A percentile compares a stretch with the other conserved stretches of the same genome.
Evolutionary conservation across 2,329 filamentous ascomycete species (phyloP).

Genomic region (Periconia macrospinosa): DNA sequence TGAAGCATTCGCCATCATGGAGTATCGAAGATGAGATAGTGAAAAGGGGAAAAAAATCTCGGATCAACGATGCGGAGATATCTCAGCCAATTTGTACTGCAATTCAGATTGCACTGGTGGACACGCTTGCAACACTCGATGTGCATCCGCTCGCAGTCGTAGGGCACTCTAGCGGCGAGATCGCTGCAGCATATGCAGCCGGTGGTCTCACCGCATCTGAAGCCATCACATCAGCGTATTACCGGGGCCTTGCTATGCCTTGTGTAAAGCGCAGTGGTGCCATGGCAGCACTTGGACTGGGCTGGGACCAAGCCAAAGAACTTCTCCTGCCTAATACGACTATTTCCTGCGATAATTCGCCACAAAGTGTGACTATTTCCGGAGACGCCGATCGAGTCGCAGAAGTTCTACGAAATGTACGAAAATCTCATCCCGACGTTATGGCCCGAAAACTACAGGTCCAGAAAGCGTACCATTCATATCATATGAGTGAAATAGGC

Average conservation of each 20-base stretch:
- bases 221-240: slow-evolving; percentile 21
- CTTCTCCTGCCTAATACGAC: not conserved
- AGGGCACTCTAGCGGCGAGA: slow-evolving; percentile 49
- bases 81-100: slow-evolving; percentile 28
- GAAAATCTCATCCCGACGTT: not conserved
- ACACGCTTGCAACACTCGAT: slow-evolving; percentile 8
- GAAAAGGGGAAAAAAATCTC: not conserved
- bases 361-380: slow-evolving; percentile 45
- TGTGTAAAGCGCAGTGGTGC: not conserved
- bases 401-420: slow-evolving; percentile 12
- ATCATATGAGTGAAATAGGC: slow-evolving; percentile 41
- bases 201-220: slow-evolving; percentile 23
- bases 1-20: not conserved
- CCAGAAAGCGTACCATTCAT: slow-evolving; percentile 49
- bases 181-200: slow-evolving; percentile 43
- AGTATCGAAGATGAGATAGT: slow-evolving; percentile 1
- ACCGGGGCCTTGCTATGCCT: slow-evolving; percentile 13
- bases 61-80: slow-evolving; percentile 10
- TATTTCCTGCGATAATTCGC: slow-evolving; percentile 34
- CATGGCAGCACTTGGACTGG: slow-evolving; percentile 6
- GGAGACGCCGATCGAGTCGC: slow-evolving; percentile 44
- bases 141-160: slow-evolving; percentile 20
- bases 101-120: slow-evolving; percentile 22
- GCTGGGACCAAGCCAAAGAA: not conserved
- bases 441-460: slow-evolving; percentile 36